phyloP scores from a whole-genome alignment of 1,284 basidiomycete species.

The Rhodotorula sp. region DNA sequence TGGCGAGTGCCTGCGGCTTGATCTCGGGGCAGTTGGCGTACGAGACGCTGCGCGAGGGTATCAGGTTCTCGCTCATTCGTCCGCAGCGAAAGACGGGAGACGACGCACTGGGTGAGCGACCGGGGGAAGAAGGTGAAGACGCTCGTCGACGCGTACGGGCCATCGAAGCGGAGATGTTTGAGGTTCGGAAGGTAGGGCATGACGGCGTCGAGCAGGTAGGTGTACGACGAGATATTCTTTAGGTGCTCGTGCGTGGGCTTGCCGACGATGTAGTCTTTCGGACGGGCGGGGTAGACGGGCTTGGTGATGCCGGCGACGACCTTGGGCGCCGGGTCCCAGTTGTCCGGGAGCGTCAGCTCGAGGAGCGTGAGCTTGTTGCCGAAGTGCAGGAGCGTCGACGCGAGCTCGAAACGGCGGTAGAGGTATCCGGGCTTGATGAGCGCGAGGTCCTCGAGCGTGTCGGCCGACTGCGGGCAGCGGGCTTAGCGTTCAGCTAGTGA shows the following conservation, averaged over 20 bases:
- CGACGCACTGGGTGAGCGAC: conserved; percentile 14
- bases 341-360: conserved; percentile 7
- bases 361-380: conserved; percentile 28
- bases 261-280: conserved; percentile 28
- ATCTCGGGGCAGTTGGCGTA: conserved; percentile 26
- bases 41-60: not conserved
- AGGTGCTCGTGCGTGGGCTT: conserved; percentile 9
- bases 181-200: conserved; percentile 29
- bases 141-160: conserved; percentile 19
- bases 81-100: not conserved
- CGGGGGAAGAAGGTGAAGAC: conserved; percentile 29
- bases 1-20: conserved; percentile 18
- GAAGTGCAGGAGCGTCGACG: conserved; percentile 21
- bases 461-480: conserved; percentile 1
- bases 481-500: not conserved
- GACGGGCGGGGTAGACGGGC: conserved; percentile 7
- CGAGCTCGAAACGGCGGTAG: conserved; percentile 19
- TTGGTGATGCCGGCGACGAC: not conserved
- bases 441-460: conserved; percentile 13
- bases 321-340: conserved; percentile 17
- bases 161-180: conserved; percentile 16
- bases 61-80: not conserved
- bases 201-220: conserved; percentile 32
- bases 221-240: conserved; percentile 9
- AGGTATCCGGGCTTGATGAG: conserved; percentile 4